Percentiles rank a stretch among this genome's conserved stretches.
Evolutionary conservation across 495 filamentous ascomycete genomes (phyloP).

Genomic region (Penicillium cosmopolitanum): DNA sequence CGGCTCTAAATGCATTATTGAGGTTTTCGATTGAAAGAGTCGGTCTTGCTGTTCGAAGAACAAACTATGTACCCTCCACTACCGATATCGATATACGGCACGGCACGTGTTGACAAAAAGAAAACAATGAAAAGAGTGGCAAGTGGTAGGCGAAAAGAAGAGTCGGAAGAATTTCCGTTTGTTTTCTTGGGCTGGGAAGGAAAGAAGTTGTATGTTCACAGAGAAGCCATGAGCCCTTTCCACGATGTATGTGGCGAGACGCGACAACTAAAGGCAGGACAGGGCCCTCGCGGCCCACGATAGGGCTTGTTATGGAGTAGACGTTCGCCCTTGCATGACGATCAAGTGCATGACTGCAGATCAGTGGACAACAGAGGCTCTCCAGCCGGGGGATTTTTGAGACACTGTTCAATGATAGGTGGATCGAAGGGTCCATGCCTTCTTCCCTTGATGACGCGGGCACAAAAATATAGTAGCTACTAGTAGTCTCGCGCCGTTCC

Average conservation of each 20-base stretch:
- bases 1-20: slow-evolving; percentile 28
- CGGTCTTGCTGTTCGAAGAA: slow-evolving; percentile 11
- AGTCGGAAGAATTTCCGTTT: neutral
- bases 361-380: slow-evolving; percentile 4
- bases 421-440: slow-evolving; percentile 9
- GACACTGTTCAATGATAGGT: slow-evolving; percentile 17
- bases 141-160: neutral
- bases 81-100: slow-evolving; percentile 4
- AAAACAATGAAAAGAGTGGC: slow-evolving; percentile 6
- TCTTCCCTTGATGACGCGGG: slow-evolving; percentile 16
- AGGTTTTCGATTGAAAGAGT: neutral
- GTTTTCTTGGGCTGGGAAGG: neutral
- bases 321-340: slow-evolving; percentile 19
- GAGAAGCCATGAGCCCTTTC: neutral
- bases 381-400: slow-evolving; percentile 12
- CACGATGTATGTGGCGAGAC: slow-evolving; percentile 6
- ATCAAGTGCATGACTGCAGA: slow-evolving; percentile 14
- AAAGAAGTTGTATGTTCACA: slow-evolving; percentile 13
- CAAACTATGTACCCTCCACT: slow-evolving; percentile 20
- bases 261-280: neutral
- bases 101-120: slow-evolving; percentile 11
- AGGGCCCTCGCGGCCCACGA: neutral
- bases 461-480: neutral
- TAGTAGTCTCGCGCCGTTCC: neutral
- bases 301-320: slow-evolving; percentile 13